Base-by-base conservation (phyloP, 202 grass and related monocot genomes). In the Musa balbisiana region DNA sequence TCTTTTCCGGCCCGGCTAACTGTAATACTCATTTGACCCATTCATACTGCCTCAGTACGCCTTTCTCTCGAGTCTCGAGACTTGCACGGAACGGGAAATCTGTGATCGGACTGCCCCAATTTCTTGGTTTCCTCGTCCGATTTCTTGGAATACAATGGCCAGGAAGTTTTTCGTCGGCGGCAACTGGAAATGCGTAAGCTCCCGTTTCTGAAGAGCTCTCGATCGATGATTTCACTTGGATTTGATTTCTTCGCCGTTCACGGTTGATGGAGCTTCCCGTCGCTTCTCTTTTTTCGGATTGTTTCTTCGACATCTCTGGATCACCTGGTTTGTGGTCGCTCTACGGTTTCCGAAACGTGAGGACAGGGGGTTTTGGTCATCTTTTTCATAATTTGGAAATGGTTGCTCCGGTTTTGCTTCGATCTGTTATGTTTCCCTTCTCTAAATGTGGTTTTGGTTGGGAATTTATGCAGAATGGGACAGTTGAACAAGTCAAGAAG, bases 401-500 rank as follows among this genome's bases (percentile, higher is more conserved):
- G 33, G 33, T 43, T 43, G 3, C 52, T 3, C 13, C 13, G 6
- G 50, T 3, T 55, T 53, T 26, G 15, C 17, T 55, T 73, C 21
- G 29, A 54, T 11, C 25, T 73, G 55, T 26, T 2, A 54, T 73
- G 19, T 55, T 5, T 80, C 73, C 58, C 68, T 54, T 79, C 19
- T 24, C 68, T 82, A 51, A 73, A 82, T 53, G 64, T 76, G 53
- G 80, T 24, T 73, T 71, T 70, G 19, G 49, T 49, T 71, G 19
- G 69, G 24, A 76, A 67, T 27, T 8, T 53, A 2, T 74, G 67
- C 84, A 96, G 89, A 90, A 92, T 82, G 92, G 92, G 67, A 89
- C 83, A 11, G 24, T 68, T 10, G 87, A 89, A 52, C 89, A 96
- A 22, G 92, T 96, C 80, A 96, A 96, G 84, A 92, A 92, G 89